These are phyloP conservation scores for Colletotrichum viniferum DNA, from an alignment of 2,329 filamentous ascomycete species.

Conservation along the genomic window DNA sequence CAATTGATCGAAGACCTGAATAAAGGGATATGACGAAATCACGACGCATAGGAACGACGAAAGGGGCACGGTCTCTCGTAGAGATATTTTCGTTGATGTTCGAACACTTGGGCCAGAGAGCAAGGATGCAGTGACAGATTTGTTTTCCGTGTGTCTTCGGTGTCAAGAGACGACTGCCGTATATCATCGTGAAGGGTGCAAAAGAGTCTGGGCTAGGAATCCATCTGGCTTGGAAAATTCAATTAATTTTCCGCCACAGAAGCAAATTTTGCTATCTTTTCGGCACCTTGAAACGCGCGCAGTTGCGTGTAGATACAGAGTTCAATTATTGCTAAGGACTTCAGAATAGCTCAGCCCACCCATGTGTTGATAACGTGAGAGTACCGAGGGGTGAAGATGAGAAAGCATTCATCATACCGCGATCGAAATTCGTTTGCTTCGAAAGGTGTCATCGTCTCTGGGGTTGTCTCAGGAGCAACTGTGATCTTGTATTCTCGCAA, in stretches of 20 bases:
- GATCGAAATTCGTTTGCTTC: conserved; percentile 24
- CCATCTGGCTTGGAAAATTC: neutral
- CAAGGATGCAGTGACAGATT: neutral
- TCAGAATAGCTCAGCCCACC: neutral
- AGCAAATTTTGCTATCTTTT: neutral
- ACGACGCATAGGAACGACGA: neutral
- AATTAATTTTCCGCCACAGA: neutral
- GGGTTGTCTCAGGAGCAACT: neutral
- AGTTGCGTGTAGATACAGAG: neutral
- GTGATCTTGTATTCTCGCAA: neutral
- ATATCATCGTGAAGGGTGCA: neutral
- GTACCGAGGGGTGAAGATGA: conserved; percentile 19
- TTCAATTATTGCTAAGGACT: neutral
- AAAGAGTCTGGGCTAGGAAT: neutral
- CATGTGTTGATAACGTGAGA: neutral
- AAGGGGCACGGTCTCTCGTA: neutral
- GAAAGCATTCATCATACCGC: conserved; percentile 14
- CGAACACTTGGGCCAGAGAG: neutral
- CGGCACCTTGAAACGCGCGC: neutral
- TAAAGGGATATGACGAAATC: neutral
- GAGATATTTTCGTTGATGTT: too few species aligned
- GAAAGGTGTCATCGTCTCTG: conserved; percentile 17
- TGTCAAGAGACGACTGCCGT: neutral
- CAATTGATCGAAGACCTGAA: neutral
- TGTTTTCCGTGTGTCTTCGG: neutral